phyloP scores from a whole-genome alignment of 176 grass and related monocot genomes.

The Carex myosuroides region DNA sequence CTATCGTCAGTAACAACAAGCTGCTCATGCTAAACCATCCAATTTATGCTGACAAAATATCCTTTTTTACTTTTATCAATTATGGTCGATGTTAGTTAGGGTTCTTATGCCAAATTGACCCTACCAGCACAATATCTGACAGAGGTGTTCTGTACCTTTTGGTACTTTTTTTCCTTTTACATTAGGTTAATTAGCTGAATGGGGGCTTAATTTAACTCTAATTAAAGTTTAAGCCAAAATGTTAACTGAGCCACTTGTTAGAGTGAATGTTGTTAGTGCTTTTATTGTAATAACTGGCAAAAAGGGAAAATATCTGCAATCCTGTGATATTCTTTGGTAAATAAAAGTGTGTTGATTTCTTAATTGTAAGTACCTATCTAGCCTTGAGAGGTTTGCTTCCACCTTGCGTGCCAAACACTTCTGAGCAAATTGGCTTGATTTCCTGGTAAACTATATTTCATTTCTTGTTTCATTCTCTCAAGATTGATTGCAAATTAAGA shows the following conservation, averaged over 20 bases:
- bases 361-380: constrained; percentile 47
- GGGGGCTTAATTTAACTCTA: neutral
- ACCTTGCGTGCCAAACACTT: constrained; percentile 44
- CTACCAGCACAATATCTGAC: neutral
- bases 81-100: neutral
- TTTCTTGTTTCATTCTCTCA: neutral
- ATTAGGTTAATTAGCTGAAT: neutral
- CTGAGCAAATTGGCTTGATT: constrained; percentile 34
- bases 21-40: constrained; percentile 93
- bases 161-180: neutral
- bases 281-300: neutral
- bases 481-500: neutral
- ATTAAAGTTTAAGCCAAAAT: neutral
- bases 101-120: neutral
- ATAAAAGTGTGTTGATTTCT: constrained; percentile 42
- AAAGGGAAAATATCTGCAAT: neutral
- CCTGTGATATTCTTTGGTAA: constrained; percentile 10
- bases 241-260: neutral
- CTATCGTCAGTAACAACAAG: constrained; percentile 72
- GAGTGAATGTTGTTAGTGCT: neutral
- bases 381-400: constrained; percentile 63
- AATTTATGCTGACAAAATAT: constrained; percentile 91
- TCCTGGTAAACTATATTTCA: constrained; percentile 32
- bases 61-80: constrained; percentile 40
- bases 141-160: neutral